Percentiles rank a stretch among this genome's conserved stretches.
Conservation (phyloP, 495 filamentous ascomycete species). For the Neurospora sp. region DNA sequence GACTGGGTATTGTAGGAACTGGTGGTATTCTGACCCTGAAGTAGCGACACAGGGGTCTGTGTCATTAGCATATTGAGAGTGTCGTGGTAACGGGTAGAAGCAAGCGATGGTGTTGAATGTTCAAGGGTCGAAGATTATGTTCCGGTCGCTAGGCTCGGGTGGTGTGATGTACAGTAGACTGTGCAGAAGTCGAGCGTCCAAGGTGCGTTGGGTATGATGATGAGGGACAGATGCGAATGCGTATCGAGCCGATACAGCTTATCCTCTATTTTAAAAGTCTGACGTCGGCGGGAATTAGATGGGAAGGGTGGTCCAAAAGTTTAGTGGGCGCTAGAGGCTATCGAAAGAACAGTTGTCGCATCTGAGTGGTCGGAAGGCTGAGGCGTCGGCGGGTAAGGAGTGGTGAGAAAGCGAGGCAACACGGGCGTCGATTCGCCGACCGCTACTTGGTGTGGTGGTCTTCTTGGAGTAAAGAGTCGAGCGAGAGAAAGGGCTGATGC, state of each 20-base stretch:
- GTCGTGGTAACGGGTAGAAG: constrained; percentile 1
- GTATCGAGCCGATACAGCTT: not conserved
- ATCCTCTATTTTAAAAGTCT: not conserved
- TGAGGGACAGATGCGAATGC: not conserved
- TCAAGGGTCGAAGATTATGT: not conserved
- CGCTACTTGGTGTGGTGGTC: constrained; percentile 11
- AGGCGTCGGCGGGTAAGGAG: constrained; percentile 22
- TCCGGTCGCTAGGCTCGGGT: not conserved
- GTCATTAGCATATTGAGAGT: constrained; percentile 37
- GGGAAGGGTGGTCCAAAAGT: not conserved
- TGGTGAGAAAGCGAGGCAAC: constrained; percentile 8
- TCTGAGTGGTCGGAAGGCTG: constrained; percentile 19
- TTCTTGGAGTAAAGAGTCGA: constrained; percentile 1
- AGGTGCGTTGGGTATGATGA: not conserved
- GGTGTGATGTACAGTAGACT: not conserved
- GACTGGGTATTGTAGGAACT: constrained; percentile 27
- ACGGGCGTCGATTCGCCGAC: constrained; percentile 23
- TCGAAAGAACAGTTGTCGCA: constrained; percentile 12
- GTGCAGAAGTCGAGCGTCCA: not conserved
- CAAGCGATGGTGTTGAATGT: not conserved
- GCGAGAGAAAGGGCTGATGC: not conserved
- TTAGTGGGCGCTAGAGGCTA: constrained; percentile 15
- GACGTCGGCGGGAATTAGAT: not conserved
- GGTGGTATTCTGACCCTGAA: constrained; percentile 32
- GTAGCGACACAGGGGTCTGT: constrained; percentile 38